Conservation (phyloP, 202 grass and related monocot species). For the Musa balbisiana region DNA sequence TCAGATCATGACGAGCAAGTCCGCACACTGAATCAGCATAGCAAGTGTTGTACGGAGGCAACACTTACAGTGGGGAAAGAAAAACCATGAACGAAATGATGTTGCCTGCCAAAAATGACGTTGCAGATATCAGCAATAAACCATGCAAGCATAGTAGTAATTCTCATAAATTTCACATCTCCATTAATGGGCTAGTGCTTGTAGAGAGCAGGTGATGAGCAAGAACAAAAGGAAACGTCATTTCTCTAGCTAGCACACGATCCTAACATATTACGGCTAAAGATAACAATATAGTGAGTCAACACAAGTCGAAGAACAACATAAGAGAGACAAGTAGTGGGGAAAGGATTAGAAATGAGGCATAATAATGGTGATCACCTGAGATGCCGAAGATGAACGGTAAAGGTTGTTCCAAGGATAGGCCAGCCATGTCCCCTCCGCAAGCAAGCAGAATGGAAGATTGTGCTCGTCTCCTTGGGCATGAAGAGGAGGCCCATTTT, state of each 20-base stretch:
- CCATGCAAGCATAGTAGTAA: not conserved
- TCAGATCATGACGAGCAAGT: not conserved
- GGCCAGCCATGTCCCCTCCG: not conserved
- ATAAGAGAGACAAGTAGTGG: not conserved
- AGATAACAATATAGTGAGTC: no score
- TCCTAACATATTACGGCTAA: no score
- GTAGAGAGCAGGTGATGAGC: no score
- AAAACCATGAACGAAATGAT: not conserved
- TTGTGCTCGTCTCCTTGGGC: not conserved
- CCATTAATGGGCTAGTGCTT: no score
- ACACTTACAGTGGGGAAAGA: conserved; percentile 1
- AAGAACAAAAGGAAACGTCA: no score
- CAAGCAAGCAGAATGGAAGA: not conserved
- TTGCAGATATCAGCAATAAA: not conserved
- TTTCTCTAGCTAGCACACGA: no score
- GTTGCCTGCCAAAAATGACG: not conserved
- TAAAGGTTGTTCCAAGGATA: not conserved
- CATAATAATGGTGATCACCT: not conserved
- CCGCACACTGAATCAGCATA: not conserved
- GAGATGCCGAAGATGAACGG: not conserved
- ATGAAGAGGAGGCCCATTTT: not conserved
- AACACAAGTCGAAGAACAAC: not conserved
- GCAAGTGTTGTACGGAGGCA: not conserved
- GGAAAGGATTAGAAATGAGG: not conserved
- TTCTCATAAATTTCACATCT: not conserved